Conservation (phyloP, 2,329 filamentous ascomycete species). For the Beauveria sp. region DNA sequence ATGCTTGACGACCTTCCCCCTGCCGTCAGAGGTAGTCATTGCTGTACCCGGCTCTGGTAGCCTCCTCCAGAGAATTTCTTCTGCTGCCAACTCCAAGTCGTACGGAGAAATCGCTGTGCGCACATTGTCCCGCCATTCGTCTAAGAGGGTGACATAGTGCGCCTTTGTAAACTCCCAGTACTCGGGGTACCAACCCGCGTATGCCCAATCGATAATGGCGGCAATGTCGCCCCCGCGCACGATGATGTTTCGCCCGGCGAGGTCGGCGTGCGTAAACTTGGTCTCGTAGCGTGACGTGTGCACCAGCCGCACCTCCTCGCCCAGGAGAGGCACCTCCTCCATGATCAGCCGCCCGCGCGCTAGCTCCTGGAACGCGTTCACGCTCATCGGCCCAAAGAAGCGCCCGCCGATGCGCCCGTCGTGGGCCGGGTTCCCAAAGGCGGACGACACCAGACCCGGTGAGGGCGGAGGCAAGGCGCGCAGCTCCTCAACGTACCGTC, state of each 20-base stretch:
- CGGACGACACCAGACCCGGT: constrained; percentile 18
- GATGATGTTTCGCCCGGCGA: constrained; percentile 22
- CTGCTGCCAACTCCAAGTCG: not conserved
- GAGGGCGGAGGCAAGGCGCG: constrained; percentile 19
- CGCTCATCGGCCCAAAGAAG: constrained; percentile 20
- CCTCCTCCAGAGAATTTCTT: not conserved
- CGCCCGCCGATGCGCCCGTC: constrained; percentile 20
- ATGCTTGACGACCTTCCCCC: not conserved
- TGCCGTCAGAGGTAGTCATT: too few relatives aligned
- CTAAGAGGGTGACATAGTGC: constrained; percentile 16
- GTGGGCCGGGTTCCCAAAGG: constrained; percentile 19
- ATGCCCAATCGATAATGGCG: constrained; percentile 25
- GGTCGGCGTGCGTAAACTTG: constrained; percentile 21
- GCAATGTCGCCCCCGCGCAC: constrained; percentile 19
- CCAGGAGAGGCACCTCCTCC: constrained; percentile 19
- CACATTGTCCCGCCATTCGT: constrained; percentile 17
- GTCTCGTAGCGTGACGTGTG: constrained; percentile 19
- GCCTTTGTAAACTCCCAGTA: constrained; percentile 26
- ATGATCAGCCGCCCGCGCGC: constrained; percentile 16
- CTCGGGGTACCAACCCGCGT: constrained; percentile 28
- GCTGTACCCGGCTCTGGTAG: not conserved
- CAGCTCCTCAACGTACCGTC: constrained; percentile 17
- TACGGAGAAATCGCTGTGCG: not conserved
- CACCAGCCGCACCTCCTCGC: constrained; percentile 18
- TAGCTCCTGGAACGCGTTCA: constrained; percentile 20